Evolutionary conservation across 805 yeast genomes (phyloP).

Genomic region (Blastobotrys terrestris): DNA sequence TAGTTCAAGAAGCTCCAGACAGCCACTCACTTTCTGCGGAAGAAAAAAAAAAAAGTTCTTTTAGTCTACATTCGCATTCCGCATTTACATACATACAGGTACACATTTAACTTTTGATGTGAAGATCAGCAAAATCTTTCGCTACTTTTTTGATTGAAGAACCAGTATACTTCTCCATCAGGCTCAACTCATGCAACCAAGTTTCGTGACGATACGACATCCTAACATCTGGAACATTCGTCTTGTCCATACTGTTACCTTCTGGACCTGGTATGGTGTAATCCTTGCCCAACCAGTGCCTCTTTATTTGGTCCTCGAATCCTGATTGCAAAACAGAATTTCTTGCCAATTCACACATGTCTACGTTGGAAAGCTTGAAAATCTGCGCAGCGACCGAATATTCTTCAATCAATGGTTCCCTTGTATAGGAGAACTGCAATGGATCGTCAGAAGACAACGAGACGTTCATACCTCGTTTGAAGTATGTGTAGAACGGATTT

Average conservation of each 20-base stretch:
- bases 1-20: too few species aligned
- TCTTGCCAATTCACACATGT: conserved; percentile 93
- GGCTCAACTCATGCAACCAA: conserved; percentile 55
- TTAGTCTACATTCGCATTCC: too few species aligned
- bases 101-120: background rate
- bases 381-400: conserved; percentile 98
- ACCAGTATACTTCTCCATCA: conserved; percentile 29
- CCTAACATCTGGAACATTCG: conserved; percentile 90
- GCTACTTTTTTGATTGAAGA: background rate
- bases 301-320: conserved; percentile 78
- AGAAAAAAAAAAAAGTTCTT: too few species aligned
- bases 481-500: conserved; percentile 88
- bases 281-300: conserved; percentile 84
- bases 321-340: conserved; percentile 94
- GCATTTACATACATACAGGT: background rate
- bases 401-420: conserved; percentile 96
- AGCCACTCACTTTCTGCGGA: too few species aligned
- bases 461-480: conserved; percentile 89
- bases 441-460: conserved; percentile 97
- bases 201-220: conserved; percentile 81
- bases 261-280: conserved; percentile 49
- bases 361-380: conserved; percentile 88
- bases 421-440: conserved; percentile 90
- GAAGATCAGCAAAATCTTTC: background rate
- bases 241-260: conserved; percentile 86